phyloP scores from a whole-genome alignment of 2,329 filamentous ascomycete genomes.

The Dactylellina parvicollis region DNA sequence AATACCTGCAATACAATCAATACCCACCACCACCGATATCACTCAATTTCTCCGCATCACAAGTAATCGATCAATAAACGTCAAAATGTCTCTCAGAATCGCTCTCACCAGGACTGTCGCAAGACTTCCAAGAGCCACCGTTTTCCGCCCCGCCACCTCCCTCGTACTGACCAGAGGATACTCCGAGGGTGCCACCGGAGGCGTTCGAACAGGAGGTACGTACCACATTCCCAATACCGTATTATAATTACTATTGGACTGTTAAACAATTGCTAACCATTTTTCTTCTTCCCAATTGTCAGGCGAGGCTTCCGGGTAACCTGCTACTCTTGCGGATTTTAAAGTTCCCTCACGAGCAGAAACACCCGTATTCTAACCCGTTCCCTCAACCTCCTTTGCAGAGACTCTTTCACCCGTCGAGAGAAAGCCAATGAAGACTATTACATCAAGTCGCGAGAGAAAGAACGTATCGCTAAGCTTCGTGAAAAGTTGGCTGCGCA shows the following conservation, averaged over 20 bases:
- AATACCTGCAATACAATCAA: neutral
- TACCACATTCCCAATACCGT: too few relatives aligned
- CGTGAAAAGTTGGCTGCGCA: conserved; percentile 78
- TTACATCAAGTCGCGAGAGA: conserved; percentile 86
- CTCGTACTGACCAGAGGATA: conserved; percentile 49
- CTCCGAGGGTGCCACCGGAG: conserved; percentile 44
- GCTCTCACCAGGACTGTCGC: conserved; percentile 47
- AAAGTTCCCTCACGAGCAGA: too few relatives aligned
- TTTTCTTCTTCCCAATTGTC: neutral
- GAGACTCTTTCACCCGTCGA: conserved; percentile 91
- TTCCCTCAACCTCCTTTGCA: conserved; percentile 60
- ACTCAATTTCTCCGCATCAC: conserved; percentile 50
- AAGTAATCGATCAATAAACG: conserved; percentile 42
- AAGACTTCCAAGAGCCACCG: conserved; percentile 30
- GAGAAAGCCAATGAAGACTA: conserved; percentile 87
- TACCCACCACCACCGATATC: neutral
- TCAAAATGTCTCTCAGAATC: conserved; percentile 48
- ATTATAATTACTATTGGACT: too few relatives aligned
- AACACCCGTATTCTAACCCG: neutral
- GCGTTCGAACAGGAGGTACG: conserved; percentile 40
- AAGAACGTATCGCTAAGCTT: conserved; percentile 84
- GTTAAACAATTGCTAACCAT: conserved; percentile 18
- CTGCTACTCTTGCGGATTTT: neutral
- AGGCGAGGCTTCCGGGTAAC: conserved; percentile 46
- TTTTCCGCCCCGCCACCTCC: conserved; percentile 39